These are phyloP conservation scores for Nicotiana tabacum DNA, from an alignment of 257 asterid genomes.

Conservation along the genomic window DNA sequence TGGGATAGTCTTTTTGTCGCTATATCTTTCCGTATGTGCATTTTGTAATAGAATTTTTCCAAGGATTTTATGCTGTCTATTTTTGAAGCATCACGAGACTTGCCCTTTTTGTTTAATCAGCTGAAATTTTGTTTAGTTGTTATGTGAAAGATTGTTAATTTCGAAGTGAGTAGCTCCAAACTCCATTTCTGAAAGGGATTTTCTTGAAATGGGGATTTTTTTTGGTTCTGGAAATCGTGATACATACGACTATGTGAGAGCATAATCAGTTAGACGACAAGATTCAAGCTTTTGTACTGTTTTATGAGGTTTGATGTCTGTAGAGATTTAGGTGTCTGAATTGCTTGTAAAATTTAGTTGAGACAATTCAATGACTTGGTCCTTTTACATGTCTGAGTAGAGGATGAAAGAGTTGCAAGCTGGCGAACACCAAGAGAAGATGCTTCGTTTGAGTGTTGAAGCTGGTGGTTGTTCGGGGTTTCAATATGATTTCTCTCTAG, in stretches of 20 bases:
- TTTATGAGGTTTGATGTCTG: neutral
- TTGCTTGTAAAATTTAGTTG: neutral
- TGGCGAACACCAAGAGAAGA: conserved; percentile 50
- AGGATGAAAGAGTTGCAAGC: conserved; percentile 83
- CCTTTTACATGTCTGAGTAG: conserved; percentile 29
- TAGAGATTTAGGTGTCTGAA: neutral
- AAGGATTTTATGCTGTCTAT: neutral
- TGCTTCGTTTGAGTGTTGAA: conserved; percentile 86
- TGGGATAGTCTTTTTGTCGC: neutral
- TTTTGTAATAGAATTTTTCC: too few species aligned
- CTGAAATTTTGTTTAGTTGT: neutral
- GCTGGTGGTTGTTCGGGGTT: conserved; percentile 99
- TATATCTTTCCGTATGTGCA: neutral
- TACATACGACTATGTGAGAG: neutral
- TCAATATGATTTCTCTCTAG: conserved; percentile 84
- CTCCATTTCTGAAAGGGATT: neutral
- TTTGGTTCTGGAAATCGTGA: neutral
- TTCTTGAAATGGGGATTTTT: neutral
- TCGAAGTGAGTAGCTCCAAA: neutral
- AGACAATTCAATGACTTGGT: neutral
- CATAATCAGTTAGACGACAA: neutral
- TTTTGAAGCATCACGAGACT: neutral
- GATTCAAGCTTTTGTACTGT: neutral
- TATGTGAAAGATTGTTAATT: neutral
- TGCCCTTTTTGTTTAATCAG: neutral